These are phyloP conservation scores for Voacanga thouarsii DNA, from an alignment of 257 asterid genomes.

Conservation along the genomic window DNA sequence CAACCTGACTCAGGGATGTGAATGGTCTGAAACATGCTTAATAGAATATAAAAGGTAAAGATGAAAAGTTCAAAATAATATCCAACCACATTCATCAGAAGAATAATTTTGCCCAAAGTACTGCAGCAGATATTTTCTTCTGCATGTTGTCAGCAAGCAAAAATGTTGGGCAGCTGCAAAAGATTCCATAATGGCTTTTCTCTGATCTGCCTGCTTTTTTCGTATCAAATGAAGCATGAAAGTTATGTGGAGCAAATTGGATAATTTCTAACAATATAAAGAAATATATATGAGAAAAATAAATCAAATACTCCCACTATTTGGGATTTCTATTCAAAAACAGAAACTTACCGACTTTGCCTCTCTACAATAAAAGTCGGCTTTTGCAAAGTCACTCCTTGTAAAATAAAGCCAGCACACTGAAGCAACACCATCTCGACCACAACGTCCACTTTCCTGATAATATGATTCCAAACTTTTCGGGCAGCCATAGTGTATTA, in stretches of 20 bases:
- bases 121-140: conserved; percentile 81
- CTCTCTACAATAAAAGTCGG: conserved; percentile 76
- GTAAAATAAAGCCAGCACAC: conserved; percentile 79
- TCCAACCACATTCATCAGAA: conserved; percentile 62
- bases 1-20: neutral
- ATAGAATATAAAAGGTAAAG: neutral
- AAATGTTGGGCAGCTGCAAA: conserved; percentile 69
- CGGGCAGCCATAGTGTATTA: conserved; percentile 95
- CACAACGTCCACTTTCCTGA: conserved; percentile 99
- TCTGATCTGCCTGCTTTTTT: conserved; percentile 63
- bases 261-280: neutral
- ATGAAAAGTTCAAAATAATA: conserved; percentile 16
- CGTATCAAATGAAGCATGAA: conserved; percentile 15
- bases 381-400: conserved; percentile 78
- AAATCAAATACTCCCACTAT: conserved; percentile 6
- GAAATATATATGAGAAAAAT: neutral
- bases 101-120: conserved; percentile 70
- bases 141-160: conserved; percentile 78
- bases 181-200: conserved; percentile 78
- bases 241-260: conserved; percentile 9
- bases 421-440: conserved; percentile 91
- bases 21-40: neutral
- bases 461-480: conserved; percentile 96
- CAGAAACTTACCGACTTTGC: conserved; percentile 61
- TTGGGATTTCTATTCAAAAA: conserved; percentile 10